Conservation (phyloP, 495 filamentous ascomycete species). For the Collariella sp. region DNA sequence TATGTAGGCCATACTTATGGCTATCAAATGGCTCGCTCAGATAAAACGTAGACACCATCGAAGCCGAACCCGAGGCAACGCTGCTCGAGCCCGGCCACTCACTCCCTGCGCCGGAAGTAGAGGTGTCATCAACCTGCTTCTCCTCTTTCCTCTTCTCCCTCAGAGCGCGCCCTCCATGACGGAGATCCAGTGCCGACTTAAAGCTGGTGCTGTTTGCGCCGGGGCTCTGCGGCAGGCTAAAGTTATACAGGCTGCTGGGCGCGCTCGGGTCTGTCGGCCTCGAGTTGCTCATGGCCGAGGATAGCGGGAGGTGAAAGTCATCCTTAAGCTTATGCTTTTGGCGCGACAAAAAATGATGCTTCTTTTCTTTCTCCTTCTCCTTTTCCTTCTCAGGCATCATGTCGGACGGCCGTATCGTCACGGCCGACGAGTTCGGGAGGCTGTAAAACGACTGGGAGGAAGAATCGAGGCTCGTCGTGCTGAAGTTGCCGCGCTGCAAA, state of each 20-base stretch:
- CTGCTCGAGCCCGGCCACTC: conserved; percentile 49
- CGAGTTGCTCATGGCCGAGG: conserved; percentile 85
- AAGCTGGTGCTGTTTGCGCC: conserved; percentile 61
- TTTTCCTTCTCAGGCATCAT: conserved; percentile 15
- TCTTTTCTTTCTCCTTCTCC: conserved; percentile 59
- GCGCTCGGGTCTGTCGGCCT: conserved; percentile 75
- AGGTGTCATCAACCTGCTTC: conserved; percentile 40
- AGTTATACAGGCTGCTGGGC: conserved; percentile 72
- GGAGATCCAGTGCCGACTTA: conserved; percentile 75
- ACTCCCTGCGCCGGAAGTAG: conserved; percentile 23
- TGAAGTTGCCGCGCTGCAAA: conserved; percentile 61
- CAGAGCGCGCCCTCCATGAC: conserved; percentile 76
- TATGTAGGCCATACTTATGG: conserved; percentile 59
- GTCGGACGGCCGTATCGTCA: conserved; percentile 55
- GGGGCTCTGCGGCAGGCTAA: conserved; percentile 60
- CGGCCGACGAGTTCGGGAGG: conserved; percentile 72
- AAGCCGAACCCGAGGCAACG: conserved; percentile 34
- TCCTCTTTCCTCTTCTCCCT: conserved; percentile 87
- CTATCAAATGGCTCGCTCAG: conserved; percentile 41
- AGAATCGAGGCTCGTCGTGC: conserved; percentile 70
- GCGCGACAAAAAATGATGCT: conserved; percentile 78
- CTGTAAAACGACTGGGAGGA: conserved; percentile 69
- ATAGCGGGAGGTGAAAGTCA: conserved; percentile 73
- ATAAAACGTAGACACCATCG: conserved; percentile 29
- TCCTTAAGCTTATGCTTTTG: conserved; percentile 86